A percentile compares a stretch with the other conserved stretches of the same genome.
These are phyloP conservation scores for Penicillium sp. DNA, from an alignment of 2,329 filamentous ascomycete genomes.

Conservation along the genomic window DNA sequence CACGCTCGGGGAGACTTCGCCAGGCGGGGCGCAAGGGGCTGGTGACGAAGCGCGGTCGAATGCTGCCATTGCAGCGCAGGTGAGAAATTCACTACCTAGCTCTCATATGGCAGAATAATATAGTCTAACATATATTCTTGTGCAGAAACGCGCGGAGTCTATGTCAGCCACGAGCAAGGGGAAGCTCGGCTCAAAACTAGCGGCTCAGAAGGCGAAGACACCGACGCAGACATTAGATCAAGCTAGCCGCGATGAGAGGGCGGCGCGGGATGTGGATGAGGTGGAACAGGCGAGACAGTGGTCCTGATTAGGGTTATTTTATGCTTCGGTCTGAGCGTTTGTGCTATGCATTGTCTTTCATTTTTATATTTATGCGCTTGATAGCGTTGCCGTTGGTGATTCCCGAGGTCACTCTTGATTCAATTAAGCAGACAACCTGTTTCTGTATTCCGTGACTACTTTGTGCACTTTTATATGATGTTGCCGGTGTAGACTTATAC, in stretches of 20 bases:
- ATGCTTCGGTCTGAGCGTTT: not conserved
- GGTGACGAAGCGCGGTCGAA: conserved; percentile 65
- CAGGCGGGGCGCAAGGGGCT: conserved; percentile 13
- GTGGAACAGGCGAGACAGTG: conserved; percentile 59
- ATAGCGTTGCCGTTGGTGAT: not conserved
- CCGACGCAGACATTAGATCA: conserved; percentile 67
- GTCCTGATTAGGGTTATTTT: conserved; percentile 3
- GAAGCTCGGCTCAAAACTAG: conserved; percentile 70
- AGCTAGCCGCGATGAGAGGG: conserved; percentile 65
- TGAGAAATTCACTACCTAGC: conserved; percentile 46
- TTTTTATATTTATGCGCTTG: not conserved
- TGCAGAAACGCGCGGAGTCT: conserved; percentile 65
- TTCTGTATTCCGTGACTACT: not conserved
- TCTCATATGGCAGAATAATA: not conserved
- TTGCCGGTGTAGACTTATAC: not conserved
- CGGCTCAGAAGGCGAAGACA: conserved; percentile 75
- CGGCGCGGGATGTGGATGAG: conserved; percentile 67
- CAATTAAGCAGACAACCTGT: not conserved
- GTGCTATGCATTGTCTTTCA: not conserved
- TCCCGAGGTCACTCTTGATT: not conserved
- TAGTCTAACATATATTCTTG: not conserved
- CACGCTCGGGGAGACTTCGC: conserved; percentile 61
- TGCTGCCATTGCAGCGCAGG: conserved; percentile 83
- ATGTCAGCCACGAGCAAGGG: conserved; percentile 54
- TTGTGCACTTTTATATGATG: not conserved